Evolutionary conservation across 1,284 basidiomycete genomes (phyloP).

Genomic region (Pisolithus thermaeus): DNA sequence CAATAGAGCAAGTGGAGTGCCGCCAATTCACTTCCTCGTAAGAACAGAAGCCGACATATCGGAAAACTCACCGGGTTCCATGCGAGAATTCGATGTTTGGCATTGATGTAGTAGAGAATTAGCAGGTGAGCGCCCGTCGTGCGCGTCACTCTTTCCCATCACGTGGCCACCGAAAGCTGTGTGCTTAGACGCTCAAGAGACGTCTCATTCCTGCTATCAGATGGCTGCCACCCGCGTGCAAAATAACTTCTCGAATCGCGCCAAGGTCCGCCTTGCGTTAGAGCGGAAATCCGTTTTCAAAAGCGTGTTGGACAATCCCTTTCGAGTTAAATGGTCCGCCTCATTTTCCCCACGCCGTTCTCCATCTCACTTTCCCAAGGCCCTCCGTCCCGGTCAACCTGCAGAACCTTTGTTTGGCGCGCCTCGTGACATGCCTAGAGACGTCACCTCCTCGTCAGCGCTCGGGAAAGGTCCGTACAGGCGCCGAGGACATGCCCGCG

Average conservation of each 20-base stretch:
- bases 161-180: too few relatives aligned
- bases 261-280: constrained; percentile 36
- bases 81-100: too few relatives aligned
- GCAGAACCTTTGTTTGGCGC: constrained; percentile 54
- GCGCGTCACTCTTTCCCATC: too few relatives aligned
- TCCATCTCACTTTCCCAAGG: constrained; percentile 37
- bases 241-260: constrained; percentile 55
- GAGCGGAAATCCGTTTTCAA: constrained; percentile 59
- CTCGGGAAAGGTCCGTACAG: neutral
- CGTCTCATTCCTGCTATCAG: neutral
- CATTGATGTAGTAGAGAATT: too few relatives aligned
- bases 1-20: too few relatives aligned
- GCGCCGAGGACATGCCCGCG: too few relatives aligned
- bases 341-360: neutral
- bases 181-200: neutral
- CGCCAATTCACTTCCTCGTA: too few relatives aligned
- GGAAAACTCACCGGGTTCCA: too few relatives aligned
- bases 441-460: constrained; percentile 9
- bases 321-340: constrained; percentile 60
- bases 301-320: constrained; percentile 65
- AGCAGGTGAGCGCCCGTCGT: too few relatives aligned
- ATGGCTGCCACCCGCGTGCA: constrained; percentile 47
- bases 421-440: constrained; percentile 42
- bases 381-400: constrained; percentile 57
- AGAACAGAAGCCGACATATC: too few relatives aligned